phyloP scores from a whole-genome alignment of 352 stramenopile genomes.

The Phytophthora citrophthora region DNA sequence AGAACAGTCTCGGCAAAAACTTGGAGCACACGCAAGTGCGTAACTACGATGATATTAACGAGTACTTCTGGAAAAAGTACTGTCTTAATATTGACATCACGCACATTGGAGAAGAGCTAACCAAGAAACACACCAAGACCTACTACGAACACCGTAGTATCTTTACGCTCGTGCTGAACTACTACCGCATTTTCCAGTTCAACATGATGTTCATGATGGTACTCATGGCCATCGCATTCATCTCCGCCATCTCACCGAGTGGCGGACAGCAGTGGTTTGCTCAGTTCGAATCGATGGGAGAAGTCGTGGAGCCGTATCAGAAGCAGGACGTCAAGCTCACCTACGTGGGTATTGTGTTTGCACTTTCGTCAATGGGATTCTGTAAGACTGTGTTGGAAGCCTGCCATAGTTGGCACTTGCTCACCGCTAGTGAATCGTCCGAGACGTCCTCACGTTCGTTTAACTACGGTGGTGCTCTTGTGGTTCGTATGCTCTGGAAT shows the following conservation, averaged over 20 bases:
- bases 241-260: constrained; percentile 62
- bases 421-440: constrained; percentile 46
- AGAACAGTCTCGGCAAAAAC: constrained; percentile 67
- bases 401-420: constrained; percentile 66
- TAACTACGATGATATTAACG: constrained; percentile 86
- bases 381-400: constrained; percentile 69
- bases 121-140: constrained; percentile 74
- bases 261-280: constrained; percentile 63
- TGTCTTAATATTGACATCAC: constrained; percentile 64
- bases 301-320: constrained; percentile 61
- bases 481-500: constrained; percentile 74
- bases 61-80: constrained; percentile 82
- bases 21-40: constrained; percentile 72
- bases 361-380: constrained; percentile 53
- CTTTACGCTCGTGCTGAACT: constrained; percentile 78
- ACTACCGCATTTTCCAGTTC: constrained; percentile 85
- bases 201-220: constrained; percentile 81
- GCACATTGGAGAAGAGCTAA: constrained; percentile 53
- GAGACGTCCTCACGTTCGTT: constrained; percentile 60
- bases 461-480: constrained; percentile 65
- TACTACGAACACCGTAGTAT: constrained; percentile 83
- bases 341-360: constrained; percentile 60
- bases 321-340: constrained; percentile 68
- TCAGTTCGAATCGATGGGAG: constrained; percentile 62
- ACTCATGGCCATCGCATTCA: constrained; percentile 66